Base-by-base conservation (phyloP, 129 eudicot genomes). In the Glebionis coronaria region DNA sequence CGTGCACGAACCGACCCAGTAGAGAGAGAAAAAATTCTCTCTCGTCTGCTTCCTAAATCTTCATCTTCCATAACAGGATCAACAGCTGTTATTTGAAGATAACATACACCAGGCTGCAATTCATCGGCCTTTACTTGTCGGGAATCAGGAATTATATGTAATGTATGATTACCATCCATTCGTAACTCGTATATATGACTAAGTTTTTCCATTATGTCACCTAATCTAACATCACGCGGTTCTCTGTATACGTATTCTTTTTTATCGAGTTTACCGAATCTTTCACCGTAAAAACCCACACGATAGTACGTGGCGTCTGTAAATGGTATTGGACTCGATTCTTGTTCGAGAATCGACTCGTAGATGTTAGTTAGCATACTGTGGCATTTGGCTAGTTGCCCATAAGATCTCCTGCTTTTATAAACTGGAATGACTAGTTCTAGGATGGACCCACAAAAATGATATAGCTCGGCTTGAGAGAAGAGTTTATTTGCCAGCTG, bases 21-120 rank as follows among this genome's bases (percentile, higher is more conserved):
- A 31, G 99, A 89, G 29, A 94, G 95, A 2, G 99, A 89, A 54
- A 94, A 84, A 70, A 89, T 89, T 42, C 99, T 82, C 78, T 94
- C 99, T 73, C 99, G 84, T 61, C 99, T 74, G 72, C 99, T 94
- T 56, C 97, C 99, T 40, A 94, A 71, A 75, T 94, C 97, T 69
- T 94, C 99, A 69, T 94, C 99, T 78, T 94, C 99, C 99, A 94
- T 94, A 38, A 94, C 97, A 0, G 99, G 97, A 73, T 94, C 99
- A 58, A 94, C 99, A 18, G 98, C 98, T 51, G 98, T 93, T 44
- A 93, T 87, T 73, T 93, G 98, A 53, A 93, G 78, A 76, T 93
- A 89, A 69, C 97, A 88, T 47, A 83, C 95, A 69, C 94, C 98
- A 2, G 92, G 80, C 74, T 86, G 93, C 84, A 93, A 78, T 57